These are phyloP conservation scores for Sporisorium iseilematis-ciliati DNA, from an alignment of 1,284 basidiomycete species.

Conservation along the genomic window DNA sequence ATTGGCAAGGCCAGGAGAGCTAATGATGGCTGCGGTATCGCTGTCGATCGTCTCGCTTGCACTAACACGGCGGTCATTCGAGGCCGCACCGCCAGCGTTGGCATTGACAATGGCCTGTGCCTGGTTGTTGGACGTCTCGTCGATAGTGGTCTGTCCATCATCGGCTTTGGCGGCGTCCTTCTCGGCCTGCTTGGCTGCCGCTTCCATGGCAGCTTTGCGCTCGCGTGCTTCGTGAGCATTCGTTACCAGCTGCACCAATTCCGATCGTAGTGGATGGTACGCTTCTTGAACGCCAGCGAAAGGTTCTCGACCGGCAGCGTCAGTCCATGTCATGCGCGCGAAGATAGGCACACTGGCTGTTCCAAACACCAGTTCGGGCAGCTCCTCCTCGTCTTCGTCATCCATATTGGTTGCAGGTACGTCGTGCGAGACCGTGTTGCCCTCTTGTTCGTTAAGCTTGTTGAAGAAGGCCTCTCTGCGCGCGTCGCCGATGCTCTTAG, in stretches of 20 bases:
- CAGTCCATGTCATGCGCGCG: slow-evolving; percentile 17
- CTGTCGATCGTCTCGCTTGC: slow-evolving; percentile 50
- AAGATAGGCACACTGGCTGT: slow-evolving; percentile 66
- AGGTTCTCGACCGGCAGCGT: slow-evolving; percentile 16
- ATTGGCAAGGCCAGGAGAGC: slow-evolving; percentile 23
- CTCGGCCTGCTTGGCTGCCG: slow-evolving; percentile 40
- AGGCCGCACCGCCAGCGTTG: slow-evolving; percentile 3
- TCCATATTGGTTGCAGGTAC: slow-evolving; percentile 28
- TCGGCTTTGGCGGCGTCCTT: slow-evolving; percentile 44
- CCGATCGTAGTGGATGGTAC: slow-evolving; percentile 41
- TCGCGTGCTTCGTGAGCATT: slow-evolving; percentile 38
- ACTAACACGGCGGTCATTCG: slow-evolving; percentile 28
- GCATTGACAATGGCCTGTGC: background rate
- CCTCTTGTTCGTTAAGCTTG: slow-evolving; percentile 38
- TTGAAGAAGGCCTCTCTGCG: slow-evolving; percentile 61
- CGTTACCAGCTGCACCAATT: slow-evolving; percentile 34
- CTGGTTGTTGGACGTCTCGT: slow-evolving; percentile 41
- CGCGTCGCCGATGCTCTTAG: slow-evolving; percentile 56
- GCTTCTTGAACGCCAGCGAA: slow-evolving; percentile 34
- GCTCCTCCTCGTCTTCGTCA: slow-evolving; percentile 62
- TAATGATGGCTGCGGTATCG: slow-evolving; percentile 40
- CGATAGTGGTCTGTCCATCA: slow-evolving; percentile 48
- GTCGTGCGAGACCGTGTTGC: slow-evolving; percentile 15
- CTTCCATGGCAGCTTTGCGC: slow-evolving; percentile 42
- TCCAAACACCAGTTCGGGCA: slow-evolving; percentile 65